Evolutionary conservation across 2,329 filamentous ascomycete species (phyloP), one percentile per base, ranked within the genome.

Genomic region (Tolypocladium capitatum): DNA sequence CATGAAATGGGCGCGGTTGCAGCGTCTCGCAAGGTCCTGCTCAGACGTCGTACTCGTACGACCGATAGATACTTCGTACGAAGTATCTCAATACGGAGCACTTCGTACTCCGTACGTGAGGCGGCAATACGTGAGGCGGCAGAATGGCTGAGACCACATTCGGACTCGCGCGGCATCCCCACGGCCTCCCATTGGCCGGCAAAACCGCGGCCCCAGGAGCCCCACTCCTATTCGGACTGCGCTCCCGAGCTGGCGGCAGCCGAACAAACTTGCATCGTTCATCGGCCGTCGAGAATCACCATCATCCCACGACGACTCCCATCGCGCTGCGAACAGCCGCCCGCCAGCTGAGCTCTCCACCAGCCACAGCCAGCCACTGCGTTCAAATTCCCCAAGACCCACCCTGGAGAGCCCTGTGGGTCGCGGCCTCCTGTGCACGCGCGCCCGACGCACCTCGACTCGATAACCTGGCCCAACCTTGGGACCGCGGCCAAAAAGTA

Each of bases 401-500:
- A 27, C 28, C 18, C 34, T 30, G 41, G 32, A 33, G 41, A 24
- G 33, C 34, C 31, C 31, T 27, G 32, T 30, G 38, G 20, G 31
- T 38, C n/a, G 32, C 30, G 33, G 21, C 43, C 16, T 30, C 20
- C 38, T 43, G 46, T 35, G 40, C 46, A 34, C 46, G 21, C 40
- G 46, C 38, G 44, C 44, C n/a, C 38, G 16, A 13, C 14, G 38
- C 46, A 32, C 40, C 18, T n/a, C 41, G 32, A 30, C 27, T 41
- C 18, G 44, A 43, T 33, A 36, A 18, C 11, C 24, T 46, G 28
- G 30, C 20, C 35, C 43, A 46, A 20, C 31, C 47, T 18, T 32
- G 36, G 43, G 36, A 49, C 44, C 45, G 43, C 40, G 49, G 48
- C 48, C 46, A 56, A 59, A 63, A 62, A 65, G 64, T 67, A 67